A percentile compares a stretch with the other conserved stretches of the same genome.
Conservation (phyloP, 2,329 filamentous ascomycete species). For the Penicillium sp. region DNA sequence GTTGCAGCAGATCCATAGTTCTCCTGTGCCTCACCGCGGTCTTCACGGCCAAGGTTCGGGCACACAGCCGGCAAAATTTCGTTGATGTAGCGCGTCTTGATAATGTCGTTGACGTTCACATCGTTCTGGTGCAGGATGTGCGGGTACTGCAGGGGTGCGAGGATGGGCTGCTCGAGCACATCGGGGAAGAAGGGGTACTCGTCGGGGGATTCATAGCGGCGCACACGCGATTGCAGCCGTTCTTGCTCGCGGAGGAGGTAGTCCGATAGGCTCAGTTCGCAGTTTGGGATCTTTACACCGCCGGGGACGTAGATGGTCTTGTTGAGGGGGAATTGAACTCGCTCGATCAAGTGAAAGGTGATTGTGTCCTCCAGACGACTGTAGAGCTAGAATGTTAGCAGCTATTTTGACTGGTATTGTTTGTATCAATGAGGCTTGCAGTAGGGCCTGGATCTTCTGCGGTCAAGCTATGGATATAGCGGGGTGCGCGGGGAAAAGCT, state of each 20-base stretch:
- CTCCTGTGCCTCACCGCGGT: slow-evolving; percentile 82
- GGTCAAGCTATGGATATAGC: neutral
- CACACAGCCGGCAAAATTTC: slow-evolving; percentile 83
- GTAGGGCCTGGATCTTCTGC: neutral
- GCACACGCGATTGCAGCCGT: slow-evolving; percentile 84
- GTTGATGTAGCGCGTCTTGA: slow-evolving; percentile 82
- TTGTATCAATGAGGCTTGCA: neutral
- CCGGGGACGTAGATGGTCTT: slow-evolving; percentile 79
- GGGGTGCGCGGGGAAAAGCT: slow-evolving; percentile 10
- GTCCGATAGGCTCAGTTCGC: slow-evolving; percentile 79
- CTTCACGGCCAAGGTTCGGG: slow-evolving; percentile 68
- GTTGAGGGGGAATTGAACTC: slow-evolving; percentile 96
- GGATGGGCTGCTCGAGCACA: slow-evolving; percentile 73
- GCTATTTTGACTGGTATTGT: neutral
- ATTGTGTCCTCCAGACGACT: slow-evolving; percentile 98
- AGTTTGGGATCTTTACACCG: slow-evolving; percentile 74
- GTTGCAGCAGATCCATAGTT: slow-evolving; percentile 94
- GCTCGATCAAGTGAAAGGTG: slow-evolving; percentile 93
- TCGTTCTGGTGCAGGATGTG: slow-evolving; percentile 81
- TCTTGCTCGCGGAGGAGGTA: slow-evolving; percentile 93
- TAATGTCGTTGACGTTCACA: slow-evolving; percentile 85
- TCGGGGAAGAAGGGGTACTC: slow-evolving; percentile 96
- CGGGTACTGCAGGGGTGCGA: slow-evolving; percentile 87
- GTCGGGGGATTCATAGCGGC: slow-evolving; percentile 93
- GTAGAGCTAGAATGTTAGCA: slow-evolving; percentile 14